Conservation (phyloP, 202 grass and related monocot genomes). For the Schoenoplectus tabernaemontani region DNA sequence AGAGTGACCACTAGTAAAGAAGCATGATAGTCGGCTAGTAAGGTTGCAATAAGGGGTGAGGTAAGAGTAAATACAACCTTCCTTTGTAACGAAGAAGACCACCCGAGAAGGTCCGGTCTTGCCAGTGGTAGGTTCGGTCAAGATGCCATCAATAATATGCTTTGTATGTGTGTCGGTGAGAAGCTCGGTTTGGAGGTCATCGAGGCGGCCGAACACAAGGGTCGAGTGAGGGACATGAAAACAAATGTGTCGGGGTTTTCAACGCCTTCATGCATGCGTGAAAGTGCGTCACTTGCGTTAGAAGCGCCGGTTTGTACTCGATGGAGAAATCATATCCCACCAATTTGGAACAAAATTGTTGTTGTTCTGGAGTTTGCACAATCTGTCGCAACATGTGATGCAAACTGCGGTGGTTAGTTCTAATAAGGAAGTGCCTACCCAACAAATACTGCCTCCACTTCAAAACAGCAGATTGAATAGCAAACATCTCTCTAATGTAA, state of each 20-base stretch:
- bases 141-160: background rate
- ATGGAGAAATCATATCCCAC: background rate
- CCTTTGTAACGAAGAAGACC: background rate
- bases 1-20: background rate
- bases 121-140: too few relatives aligned
- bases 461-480: background rate
- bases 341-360: slow-evolving; percentile 5
- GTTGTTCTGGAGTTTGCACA: background rate
- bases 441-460: slow-evolving; percentile 19
- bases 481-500: slow-evolving; percentile 11
- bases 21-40: background rate
- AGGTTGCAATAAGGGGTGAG: background rate
- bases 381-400: background rate
- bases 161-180: background rate
- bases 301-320: background rate
- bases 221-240: background rate
- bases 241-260: too few relatives aligned
- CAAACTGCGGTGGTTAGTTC: slow-evolving; percentile 1
- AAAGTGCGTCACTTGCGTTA: background rate
- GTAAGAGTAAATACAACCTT: background rate
- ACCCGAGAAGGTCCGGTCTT: background rate
- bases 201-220: background rate
- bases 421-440: background rate
- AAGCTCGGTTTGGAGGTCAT: background rate
- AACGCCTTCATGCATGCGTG: background rate